Base-by-base conservation (phyloP, 2,329 filamentous ascomycete genomes). In the Nemania sp. region DNA sequence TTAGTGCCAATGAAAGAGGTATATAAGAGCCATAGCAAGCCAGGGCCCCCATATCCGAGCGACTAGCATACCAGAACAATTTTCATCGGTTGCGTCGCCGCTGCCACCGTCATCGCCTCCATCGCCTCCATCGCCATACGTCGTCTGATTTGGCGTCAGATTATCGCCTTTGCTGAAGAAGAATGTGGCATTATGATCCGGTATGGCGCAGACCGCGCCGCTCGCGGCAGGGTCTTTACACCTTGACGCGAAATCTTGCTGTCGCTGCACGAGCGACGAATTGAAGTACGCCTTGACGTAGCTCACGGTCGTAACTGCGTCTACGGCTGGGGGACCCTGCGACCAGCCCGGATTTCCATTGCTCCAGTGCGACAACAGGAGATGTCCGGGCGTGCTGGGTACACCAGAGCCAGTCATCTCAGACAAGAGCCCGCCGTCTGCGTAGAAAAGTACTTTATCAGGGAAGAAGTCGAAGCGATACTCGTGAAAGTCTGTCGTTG, bases 281-380 rank as follows among this genome's bases (percentile, higher is more conserved):
- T 92, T 92, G 75, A 91, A 93, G 70, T 92, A 93, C 0, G 85
- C 86, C 68, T 89, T 90, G 52, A 91, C 79, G 64, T 91, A 91
- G 31, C 77, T 80, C 20, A 92, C 77, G 6, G 78, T 81, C 62
- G 90, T 75, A 15, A 79, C 72, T 0, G 88, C 82, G 63, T 91
- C 85, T 28, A 75, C 58, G 0, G 62, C 60, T 0, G 89, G 89
- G 2, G 89, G 89, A 0, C 89, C 89, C 11, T 77, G 83, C 34
- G 85, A 88, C 89, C 89, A 93, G 1, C 75, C 65, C 5, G 76
- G 67, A 66, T 91, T 86, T 28, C 89, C 89, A 61, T 91, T 92
- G 68, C 86, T 90, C 89, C 89, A 86, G 68, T 92, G 89, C 63
- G 85, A 87, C 50, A 93, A 71, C 45, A 89, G 82, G 36, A 93